Base-by-base conservation (phyloP, 306 rosid genomes). In the Cyamopsis tetragonoloba region DNA sequence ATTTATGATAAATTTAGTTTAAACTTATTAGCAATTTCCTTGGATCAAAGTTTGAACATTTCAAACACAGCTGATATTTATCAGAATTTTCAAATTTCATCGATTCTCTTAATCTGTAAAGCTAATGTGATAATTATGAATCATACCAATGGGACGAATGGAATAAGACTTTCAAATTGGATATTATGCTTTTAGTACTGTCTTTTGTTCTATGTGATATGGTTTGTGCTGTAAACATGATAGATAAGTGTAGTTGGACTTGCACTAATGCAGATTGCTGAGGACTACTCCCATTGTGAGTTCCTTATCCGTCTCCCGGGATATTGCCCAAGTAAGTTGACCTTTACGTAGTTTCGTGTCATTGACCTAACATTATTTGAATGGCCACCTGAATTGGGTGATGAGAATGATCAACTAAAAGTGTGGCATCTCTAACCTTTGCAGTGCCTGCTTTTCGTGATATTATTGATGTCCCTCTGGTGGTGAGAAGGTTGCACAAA, bases 361-460 rank as follows among this genome's bases (percentile, higher is more conserved):
- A 6, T 62, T 57, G 53, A 15, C 70, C 61, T 46, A 65, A 38
- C 30, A 44, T 74, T 51, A 17, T 37, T 51, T 53, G 31, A 60
- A 34, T n/a, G 5, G 15, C 17, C 49, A 7, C 49, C n/a, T 32
- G 34, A 34, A 24, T 68, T 43, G 30, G 10, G 41, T 56, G 12
- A 62, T 46, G 53, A 1, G 44, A 65, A 74, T 34, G 46, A 31
- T 39, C 44, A 50, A 55, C 28, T 7, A 70, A 1, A 53, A 50
- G 31, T 61, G 2, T 75, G 76, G 10, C 22, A 30, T 67, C 43
- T 66, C 68, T 58, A 24, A 44, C 24, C 37, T 61, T 70, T 77
- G 48, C 75, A 90, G 99, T 90, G 97, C 99, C 97, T 48, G 97
- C 97, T 48, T 95, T 90, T 79, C 96, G 95, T 3, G 97, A 93